These are phyloP conservation scores for Tricholoma matsutake DNA, from an alignment of 768 basidiomycete genomes.

Conservation along the genomic window DNA sequence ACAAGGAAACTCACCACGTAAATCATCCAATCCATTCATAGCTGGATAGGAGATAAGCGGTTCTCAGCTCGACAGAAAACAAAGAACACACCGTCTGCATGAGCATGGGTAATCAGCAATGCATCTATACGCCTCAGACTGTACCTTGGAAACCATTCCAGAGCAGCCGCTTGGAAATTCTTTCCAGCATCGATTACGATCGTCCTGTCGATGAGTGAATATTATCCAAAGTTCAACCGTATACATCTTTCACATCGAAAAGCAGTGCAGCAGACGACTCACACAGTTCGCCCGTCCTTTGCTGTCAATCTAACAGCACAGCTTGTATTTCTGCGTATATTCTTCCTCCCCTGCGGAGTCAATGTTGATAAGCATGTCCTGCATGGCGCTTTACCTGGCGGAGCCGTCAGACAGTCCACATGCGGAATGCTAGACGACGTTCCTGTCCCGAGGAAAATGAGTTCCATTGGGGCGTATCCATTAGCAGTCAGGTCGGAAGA, in stretches of 20 bases:
- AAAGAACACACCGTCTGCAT: slow-evolving; percentile 61
- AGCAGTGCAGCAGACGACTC: slow-evolving; percentile 27
- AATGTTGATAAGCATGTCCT: slow-evolving; percentile 67
- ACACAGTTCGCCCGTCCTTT: slow-evolving; percentile 47
- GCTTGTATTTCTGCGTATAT: slow-evolving; percentile 81
- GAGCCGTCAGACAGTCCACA: slow-evolving; percentile 71
- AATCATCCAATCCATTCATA: slow-evolving; percentile 88
- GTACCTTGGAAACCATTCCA: slow-evolving; percentile 62
- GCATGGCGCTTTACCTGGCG: slow-evolving; percentile 48
- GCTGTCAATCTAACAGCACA: slow-evolving; percentile 53
- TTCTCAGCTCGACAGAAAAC: neutral
- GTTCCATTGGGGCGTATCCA: slow-evolving; percentile 35
- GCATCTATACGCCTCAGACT: slow-evolving; percentile 56
- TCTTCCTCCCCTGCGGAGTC: slow-evolving; percentile 72
- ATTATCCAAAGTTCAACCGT: neutral
- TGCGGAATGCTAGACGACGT: slow-evolving; percentile 73
- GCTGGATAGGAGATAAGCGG: slow-evolving; percentile 36
- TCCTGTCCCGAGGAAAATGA: slow-evolving; percentile 84
- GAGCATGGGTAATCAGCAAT: slow-evolving; percentile 82
- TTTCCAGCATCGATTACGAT: slow-evolving; percentile 85
- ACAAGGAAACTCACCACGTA: slow-evolving; percentile 54
- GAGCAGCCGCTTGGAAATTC: slow-evolving; percentile 60
- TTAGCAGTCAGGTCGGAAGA: neutral
- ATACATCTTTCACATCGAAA: neutral
- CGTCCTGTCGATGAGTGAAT: slow-evolving; percentile 43